A percentile compares a stretch with the other conserved stretches of the same genome.
Evolutionary conservation across 2,329 filamentous ascomycete species (phyloP).

Genomic region (Ophiocordyceps sinensis): DNA sequence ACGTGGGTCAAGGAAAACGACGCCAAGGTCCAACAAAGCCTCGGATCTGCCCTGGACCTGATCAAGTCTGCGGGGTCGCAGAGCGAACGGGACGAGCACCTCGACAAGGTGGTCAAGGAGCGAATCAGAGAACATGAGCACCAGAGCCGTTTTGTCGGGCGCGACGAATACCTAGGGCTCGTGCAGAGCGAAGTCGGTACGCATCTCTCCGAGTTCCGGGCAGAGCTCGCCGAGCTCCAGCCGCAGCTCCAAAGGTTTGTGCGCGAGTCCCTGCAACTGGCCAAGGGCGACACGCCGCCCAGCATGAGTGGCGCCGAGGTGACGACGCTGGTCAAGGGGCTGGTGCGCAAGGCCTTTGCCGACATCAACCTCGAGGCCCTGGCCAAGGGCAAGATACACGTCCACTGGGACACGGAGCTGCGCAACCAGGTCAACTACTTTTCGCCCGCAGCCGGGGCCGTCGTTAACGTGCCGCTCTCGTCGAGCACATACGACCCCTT

Average conservation of each 20-base stretch:
- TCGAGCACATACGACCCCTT: slow-evolving; percentile 39
- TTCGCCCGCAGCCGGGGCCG: slow-evolving; percentile 47
- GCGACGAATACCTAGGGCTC: slow-evolving; percentile 32
- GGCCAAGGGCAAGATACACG: slow-evolving; percentile 30
- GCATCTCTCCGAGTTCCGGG: slow-evolving; percentile 23
- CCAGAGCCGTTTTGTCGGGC: slow-evolving; percentile 25
- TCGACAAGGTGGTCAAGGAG: slow-evolving; percentile 23
- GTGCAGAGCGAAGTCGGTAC: slow-evolving; percentile 23
- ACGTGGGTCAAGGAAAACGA: slow-evolving; percentile 38
- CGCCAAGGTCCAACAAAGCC: slow-evolving; percentile 16
- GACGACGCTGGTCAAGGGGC: slow-evolving; percentile 21
- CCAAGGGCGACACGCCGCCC: slow-evolving; percentile 8
- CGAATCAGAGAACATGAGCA: slow-evolving; percentile 17
- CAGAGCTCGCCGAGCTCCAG: slow-evolving; percentile 24
- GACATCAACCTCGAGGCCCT: slow-evolving; percentile 32
- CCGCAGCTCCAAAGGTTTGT: slow-evolving; percentile 19
- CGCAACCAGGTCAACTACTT: slow-evolving; percentile 60
- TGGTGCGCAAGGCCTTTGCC: slow-evolving; percentile 27
- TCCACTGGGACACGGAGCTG: slow-evolving; percentile 28
- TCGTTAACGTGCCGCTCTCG: slow-evolving; percentile 43
- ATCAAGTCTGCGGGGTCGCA: slow-evolving; percentile 19
- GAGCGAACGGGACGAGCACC: slow-evolving; percentile 16
- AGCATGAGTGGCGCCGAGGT: slow-evolving; percentile 27
- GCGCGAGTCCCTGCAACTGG: slow-evolving; percentile 14
- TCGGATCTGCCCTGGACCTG: slow-evolving; percentile 18